Percentiles rank a stretch among this genome's conserved stretches.
Evolutionary conservation across 306 rosid species (phyloP).

Genomic region (Medicago ruthenica): DNA sequence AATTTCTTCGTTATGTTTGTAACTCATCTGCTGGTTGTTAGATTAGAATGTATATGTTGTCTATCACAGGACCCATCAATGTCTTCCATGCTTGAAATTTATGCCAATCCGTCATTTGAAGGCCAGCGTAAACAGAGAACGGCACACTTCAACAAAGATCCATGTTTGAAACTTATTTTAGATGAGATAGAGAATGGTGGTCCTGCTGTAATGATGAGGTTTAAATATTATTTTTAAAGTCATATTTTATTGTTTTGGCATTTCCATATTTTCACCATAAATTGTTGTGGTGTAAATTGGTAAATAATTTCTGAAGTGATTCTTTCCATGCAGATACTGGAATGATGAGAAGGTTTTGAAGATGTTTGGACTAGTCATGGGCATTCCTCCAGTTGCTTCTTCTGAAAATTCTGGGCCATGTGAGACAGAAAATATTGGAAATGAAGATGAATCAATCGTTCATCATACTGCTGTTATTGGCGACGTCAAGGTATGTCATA

Average conservation of each 20-base stretch:
- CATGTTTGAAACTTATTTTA: slow-evolving; percentile 90
- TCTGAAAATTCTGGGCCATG: slow-evolving; percentile 68
- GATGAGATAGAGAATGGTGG: slow-evolving; percentile 98
- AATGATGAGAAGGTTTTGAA: slow-evolving; percentile 78
- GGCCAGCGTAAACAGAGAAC: slow-evolving; percentile 93
- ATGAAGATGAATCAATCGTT: slow-evolving; percentile 93
- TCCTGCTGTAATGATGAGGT: slow-evolving; percentile 99
- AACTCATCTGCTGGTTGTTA: slow-evolving; percentile 23
- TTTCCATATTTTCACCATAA: slow-evolving; percentile 12
- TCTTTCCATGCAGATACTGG: slow-evolving; percentile 75
- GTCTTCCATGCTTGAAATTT: slow-evolving; percentile 82
- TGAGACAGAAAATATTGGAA: slow-evolving; percentile 78
- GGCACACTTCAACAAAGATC: slow-evolving; percentile 93
- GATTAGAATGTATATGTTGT: slow-evolving; percentile 23
- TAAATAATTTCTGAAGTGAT: slow-evolving; percentile 32
- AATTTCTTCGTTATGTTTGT: slow-evolving; percentile 22
- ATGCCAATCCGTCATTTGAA: slow-evolving; percentile 76
- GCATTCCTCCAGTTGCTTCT: slow-evolving; percentile 65
- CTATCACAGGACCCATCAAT: slow-evolving; percentile 87
- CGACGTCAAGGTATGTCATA: slow-evolving; percentile 73
- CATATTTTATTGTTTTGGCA: slow-evolving; percentile 15
- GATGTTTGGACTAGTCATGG: slow-evolving; percentile 89
- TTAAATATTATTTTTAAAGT: slow-evolving; percentile 28
- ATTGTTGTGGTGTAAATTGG: slow-evolving; percentile 9
- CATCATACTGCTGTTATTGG: slow-evolving; percentile 97